Base-by-base conservation (phyloP, 176 grass and related monocot genomes). In the Pharus latifolius region DNA sequence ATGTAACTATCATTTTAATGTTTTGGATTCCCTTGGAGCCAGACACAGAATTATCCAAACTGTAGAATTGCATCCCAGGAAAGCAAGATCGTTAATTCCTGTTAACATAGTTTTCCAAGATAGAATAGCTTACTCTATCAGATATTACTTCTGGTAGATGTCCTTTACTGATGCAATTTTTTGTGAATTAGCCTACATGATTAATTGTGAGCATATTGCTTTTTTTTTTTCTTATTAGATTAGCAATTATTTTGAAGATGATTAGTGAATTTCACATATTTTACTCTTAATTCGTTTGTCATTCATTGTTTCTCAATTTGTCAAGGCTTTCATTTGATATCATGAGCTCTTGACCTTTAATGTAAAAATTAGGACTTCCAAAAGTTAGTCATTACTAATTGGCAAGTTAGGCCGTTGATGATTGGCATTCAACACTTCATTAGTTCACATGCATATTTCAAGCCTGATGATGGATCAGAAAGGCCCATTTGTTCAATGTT, bases 331-430 rank as follows among this genome's bases (percentile, higher is more conserved):
- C 14, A 35, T 33, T 22, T 58, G 10, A 35, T 33, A 28, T 41
- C 25, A 32, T 60, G 26, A 17, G 28, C 52, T 79, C n/a, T 67
- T 73, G 82, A 74, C 50, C 60, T 65, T 2, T 58, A 50, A 58
- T 72, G 31, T 58, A 31, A 17, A 64, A 56, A 30, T 10, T 56
- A 31, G 60, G 49, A 59, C 59, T 56, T n/a, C 20, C 2, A 15
- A 48, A 9, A 20, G 54, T 37, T 67, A 27, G 75, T 54, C 61
- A 29, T 45, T 37, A 61, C 35, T 47, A 67, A 33, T 51, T 84
- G 46, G 12, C 17, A 54, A 74, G 47, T 23, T 35, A 62, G 13
- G 68, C 3, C 46, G 0, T 49, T 54, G 63, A 35, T 75, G 51
- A 24, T 58, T 47, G 4, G 1, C 19, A 25, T 74, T 55, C 45